Evolutionary conservation across 495 filamentous ascomycete species (phyloP), one percentile per base, ranked within the genome.

Genomic region (Penicillium coprophilum): DNA sequence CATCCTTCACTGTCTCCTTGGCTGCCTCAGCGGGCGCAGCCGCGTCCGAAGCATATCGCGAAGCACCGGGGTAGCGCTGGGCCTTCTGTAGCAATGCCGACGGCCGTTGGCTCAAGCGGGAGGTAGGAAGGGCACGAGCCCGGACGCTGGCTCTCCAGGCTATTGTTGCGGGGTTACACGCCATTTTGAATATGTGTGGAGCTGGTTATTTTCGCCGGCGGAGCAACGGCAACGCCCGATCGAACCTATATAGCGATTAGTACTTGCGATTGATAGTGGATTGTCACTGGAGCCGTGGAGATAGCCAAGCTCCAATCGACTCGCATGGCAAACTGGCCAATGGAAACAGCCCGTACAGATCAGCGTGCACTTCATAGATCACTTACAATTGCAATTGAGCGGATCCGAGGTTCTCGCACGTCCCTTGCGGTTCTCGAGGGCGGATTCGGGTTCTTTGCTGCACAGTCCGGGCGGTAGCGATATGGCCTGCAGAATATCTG

Each of bases 11-110:
- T 10, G 53, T 49, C 6, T 50, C 58, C 40, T 62, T 57, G 8
- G 53, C 53, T 24, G 46, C 52, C 50, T 53, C 56, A 24, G 47
- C 30, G 17, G 45, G 27, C 5, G 60, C 45, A 9, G 68, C 62
- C 1, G 65, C 59, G 11, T 73, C 68, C 10, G 71, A 74, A 19
- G 71, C 64, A 57, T 70, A 73, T 61, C 73, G 58, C 32, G 59
- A 41, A 48, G 53, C 38, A 43, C 56, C 46, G 46, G 56, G 59
- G 27, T 40, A 55, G 40, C 51, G 58, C 44, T 58, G 59, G 36
- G 48, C 32, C 46, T 58, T 60, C 49, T 52, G 40, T 17, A 59
- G 24, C 32, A 66, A 46, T 21, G 56, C 28, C 24, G 67, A 53
- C 10, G 69, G 60, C 21, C 69, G 67, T 54, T 66, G 66, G 11